Evolutionary conservation across 2,329 filamentous ascomycete genomes (phyloP), one percentile per base, ranked within the genome.

Genomic region (Tolypocladium paradoxum): DNA sequence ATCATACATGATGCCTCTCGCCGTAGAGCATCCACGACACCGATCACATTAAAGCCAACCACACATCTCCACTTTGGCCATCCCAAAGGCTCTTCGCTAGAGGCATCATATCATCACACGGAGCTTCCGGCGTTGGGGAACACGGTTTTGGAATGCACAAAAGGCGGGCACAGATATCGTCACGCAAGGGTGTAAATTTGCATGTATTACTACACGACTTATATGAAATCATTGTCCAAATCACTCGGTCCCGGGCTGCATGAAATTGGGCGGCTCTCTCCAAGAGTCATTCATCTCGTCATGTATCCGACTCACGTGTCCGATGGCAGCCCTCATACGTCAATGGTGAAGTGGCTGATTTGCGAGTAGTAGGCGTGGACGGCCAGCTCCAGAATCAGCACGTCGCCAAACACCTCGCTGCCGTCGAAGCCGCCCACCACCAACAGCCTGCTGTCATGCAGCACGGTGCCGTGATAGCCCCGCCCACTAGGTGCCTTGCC

Each of bases 351-450:
- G 66, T 87, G 83, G 64, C 82, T 85, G 63, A 87, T 87, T 68
- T 87, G 84, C 56, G 83, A 85, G 62, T 86, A 87, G 64, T 87
- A 87, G 37, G 83, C 79, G 66, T 86, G 83, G 12, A 87, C 82
- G 2, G 82, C 84, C 60, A 87, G 69, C 69, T 87, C 84, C 52
- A 87, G 68, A 6, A 85, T 74, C 73, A 78, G 82, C 20, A 85
- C 83, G 56, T 87, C 84, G 36, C 78, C 77, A 72, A 85, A 87
- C 27, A 87, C 83, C 64, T 84, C 80, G 54, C 71, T 75, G 51
- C 83, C 84, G 65, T 87, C 84, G 59, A 86, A 87, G 0, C 84
- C 84, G 20, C 84, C 84, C 53, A 87, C 79, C 37, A 84, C 68
- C 38, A 87, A 68, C 40, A 87, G 68, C 49, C 84, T 74, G 59